Evolutionary conservation across 345 rosid genomes (phyloP).

Genomic region (Populus tremula): DNA sequence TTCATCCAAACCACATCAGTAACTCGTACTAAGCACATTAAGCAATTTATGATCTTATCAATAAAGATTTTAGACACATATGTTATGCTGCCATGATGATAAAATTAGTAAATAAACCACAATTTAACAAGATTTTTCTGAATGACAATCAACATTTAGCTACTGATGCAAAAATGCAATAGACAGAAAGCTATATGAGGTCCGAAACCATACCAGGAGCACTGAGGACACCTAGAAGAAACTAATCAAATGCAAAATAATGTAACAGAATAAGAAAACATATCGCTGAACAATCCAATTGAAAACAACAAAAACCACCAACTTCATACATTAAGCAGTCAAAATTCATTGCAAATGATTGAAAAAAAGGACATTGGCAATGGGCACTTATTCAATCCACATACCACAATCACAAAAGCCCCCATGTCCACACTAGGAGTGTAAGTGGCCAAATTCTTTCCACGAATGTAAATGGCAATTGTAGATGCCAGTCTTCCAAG

Average conservation of each 20-base stretch:
- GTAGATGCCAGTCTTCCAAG: slow-evolving; percentile 90
- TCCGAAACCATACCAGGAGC: background rate
- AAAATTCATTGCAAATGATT: background rate
- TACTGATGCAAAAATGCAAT: background rate
- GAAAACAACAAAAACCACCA: background rate
- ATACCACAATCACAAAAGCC: slow-evolving; percentile 95
- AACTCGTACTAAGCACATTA: background rate
- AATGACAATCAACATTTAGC: background rate
- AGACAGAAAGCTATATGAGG: background rate
- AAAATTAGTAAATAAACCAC: background rate
- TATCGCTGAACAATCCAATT: background rate
- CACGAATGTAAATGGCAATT: slow-evolving; percentile 82
- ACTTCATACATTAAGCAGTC: background rate
- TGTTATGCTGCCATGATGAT: background rate
- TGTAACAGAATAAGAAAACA: background rate
- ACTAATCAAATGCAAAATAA: background rate
- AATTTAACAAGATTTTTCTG: background rate
- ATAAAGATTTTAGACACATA: background rate
- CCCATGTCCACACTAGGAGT: slow-evolving; percentile 99
- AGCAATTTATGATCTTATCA: background rate
- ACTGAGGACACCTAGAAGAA: background rate
- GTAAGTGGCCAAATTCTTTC: slow-evolving; percentile 82
- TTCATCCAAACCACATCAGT: background rate
- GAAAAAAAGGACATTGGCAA: too few species aligned
- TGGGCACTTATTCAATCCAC: slow-evolving; percentile 14